phyloP scores from a whole-genome alignment of 345 rosid genomes.

The Acer yangbiense region DNA sequence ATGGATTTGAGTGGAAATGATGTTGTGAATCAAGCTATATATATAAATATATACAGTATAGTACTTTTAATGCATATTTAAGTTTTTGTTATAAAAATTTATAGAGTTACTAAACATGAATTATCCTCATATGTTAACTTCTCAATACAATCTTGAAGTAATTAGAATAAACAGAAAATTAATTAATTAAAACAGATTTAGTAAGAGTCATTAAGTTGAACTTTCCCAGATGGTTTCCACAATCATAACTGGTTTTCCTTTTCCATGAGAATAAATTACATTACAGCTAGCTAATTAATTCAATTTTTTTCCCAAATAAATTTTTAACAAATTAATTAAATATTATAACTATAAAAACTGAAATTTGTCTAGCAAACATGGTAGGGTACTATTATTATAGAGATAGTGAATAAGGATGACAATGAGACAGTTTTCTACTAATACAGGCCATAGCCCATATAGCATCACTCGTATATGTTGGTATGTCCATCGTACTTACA shows the following conservation, averaged over 20 bases:
- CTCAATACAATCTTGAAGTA: neutral
- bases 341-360: neutral
- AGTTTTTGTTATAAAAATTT: neutral
- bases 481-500: too few relatives aligned
- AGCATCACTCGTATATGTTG: too few relatives aligned
- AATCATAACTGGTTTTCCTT: neutral
- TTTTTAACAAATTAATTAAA: neutral
- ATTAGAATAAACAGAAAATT: neutral
- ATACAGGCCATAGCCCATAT: too few relatives aligned
- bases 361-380: neutral
- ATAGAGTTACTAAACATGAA: neutral
- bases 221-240: neutral
- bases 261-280: neutral
- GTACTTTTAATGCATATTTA: constrained; percentile 4
- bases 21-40: neutral
- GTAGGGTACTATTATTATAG: too few relatives aligned
- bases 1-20: neutral
- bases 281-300: neutral
- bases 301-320: neutral
- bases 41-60: neutral
- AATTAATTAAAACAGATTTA: neutral
- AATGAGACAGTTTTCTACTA: too few relatives aligned
- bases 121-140: neutral
- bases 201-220: neutral
- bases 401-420: too few relatives aligned